Evolutionary conservation across 2,329 filamentous ascomycete species (phyloP).

Genomic region (Coniosporium uncinatum): DNA sequence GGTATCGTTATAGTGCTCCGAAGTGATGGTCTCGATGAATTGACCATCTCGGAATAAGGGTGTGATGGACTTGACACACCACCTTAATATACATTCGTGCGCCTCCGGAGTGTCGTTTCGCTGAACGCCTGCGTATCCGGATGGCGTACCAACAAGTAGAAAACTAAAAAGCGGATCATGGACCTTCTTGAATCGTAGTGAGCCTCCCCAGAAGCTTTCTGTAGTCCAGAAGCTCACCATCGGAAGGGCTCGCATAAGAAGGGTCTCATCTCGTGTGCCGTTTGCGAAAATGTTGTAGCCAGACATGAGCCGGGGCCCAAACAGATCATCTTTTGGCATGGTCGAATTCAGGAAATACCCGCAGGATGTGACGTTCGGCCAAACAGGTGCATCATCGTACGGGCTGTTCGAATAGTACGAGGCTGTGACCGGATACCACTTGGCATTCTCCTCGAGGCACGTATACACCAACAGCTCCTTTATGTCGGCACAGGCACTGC

Average conservation of each 20-base stretch:
- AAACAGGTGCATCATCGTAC: too few relatives aligned
- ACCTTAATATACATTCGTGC: constrained; percentile 3
- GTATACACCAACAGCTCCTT: background rate
- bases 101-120: constrained; percentile 1
- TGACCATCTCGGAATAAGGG: too few relatives aligned
- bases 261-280: background rate
- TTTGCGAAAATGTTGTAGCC: too few relatives aligned
- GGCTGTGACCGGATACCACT: constrained; percentile 1
- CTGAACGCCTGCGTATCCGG: background rate
- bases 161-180: constrained; percentile 3
- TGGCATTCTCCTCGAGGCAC: background rate
- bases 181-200: constrained; percentile 2
- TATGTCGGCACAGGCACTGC: constrained; percentile 4
- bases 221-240: too few relatives aligned
- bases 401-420: too few relatives aligned
- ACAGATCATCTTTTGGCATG: too few relatives aligned
- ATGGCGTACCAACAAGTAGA: constrained; percentile 1
- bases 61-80: constrained; percentile 6
- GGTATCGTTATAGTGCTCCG: too few relatives aligned
- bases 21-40: too few relatives aligned
- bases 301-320: constrained; percentile 3
- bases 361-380: background rate
- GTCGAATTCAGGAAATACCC: constrained; percentile 7
- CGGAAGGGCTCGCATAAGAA: background rate
- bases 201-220: constrained; percentile 2